Evolutionary conservation across 306 rosid genomes (phyloP), one percentile per base, ranked within the genome.

Genomic region (Prunus padus): DNA sequence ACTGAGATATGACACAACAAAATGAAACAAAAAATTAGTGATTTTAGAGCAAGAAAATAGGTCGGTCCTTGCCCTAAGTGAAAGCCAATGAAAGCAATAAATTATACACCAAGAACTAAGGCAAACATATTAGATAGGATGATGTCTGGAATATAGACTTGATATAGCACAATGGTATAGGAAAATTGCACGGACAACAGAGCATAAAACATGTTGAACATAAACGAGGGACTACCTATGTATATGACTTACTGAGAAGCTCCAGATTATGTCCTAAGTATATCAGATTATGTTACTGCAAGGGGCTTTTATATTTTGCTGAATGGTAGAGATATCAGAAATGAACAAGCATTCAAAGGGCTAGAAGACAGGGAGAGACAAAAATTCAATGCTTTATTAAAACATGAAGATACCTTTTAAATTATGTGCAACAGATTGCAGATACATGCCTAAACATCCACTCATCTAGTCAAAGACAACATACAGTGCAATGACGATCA

Each of bases 391-490:
- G 78, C 60, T 78, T 69, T 46, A 25, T 56, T 19, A 31, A 50
- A 18, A 71, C 28, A 23, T 10, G 3, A 57, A 50, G 56, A 23
- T 69, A 64, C 66, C 55, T 65, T 37, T 54, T 62, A 56, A 61
- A 68, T 51, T 64, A 69, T 69, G 80, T 79, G 61, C 82, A 84
- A 33, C 40, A 56, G 59, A 45, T 67, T 65, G 31, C 61, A 47
- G 16, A 67, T 40, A 25, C 63, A 79, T 18, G 51, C 11, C 10
- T 33, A 69, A 49, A 69, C 67, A 77, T 55, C 50, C 74, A 88
- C 80, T 40, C 23, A 14, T 44, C 55, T 57, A 51, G 31, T 42
- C 18, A 56, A 40, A 60, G 54, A n/a, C 50, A 55, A 64, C 70
- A 46, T 23, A 56, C 59, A 78, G 22, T 25, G 8, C 46, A 23